Conservation (phyloP, 495 filamentous ascomycete species). For the Schizothecium vesticola region DNA sequence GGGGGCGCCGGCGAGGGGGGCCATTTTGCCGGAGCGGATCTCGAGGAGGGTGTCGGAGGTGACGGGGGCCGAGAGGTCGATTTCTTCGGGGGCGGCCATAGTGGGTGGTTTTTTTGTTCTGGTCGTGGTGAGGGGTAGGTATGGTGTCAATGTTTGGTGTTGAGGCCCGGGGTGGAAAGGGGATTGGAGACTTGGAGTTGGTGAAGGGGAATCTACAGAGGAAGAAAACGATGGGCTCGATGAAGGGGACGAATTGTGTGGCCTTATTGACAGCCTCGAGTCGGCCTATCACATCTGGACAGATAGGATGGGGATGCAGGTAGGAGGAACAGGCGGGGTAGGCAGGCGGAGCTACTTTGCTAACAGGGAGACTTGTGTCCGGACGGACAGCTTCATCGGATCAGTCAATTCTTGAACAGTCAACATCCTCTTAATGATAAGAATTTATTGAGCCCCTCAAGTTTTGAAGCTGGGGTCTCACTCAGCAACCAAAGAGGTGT, state of each 20-base stretch:
- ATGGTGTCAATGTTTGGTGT: background rate
- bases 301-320: background rate
- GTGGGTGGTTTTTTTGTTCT: background rate
- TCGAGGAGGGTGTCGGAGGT: slow-evolving; percentile 44
- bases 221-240: background rate
- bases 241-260: background rate
- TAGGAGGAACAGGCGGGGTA: background rate
- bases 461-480: background rate
- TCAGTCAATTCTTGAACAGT: background rate
- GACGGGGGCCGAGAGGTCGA: slow-evolving; percentile 38
- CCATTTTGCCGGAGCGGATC: slow-evolving; percentile 50
- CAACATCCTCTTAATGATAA: background rate
- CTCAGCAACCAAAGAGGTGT: background rate
- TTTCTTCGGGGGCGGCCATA: slow-evolving; percentile 1
- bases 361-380: background rate
- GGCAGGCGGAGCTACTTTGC: background rate
- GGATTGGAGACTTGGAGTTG: background rate
- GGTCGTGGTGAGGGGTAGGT: background rate
- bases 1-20: slow-evolving; percentile 36
- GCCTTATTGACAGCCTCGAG: background rate
- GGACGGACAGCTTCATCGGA: background rate
- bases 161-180: background rate
- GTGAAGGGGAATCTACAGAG: background rate
- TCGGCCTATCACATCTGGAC: background rate
- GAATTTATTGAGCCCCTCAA: background rate